Evolutionary conservation across 2,329 filamentous ascomycete genomes (phyloP).

Genomic region (Trichophyton rubrum): DNA sequence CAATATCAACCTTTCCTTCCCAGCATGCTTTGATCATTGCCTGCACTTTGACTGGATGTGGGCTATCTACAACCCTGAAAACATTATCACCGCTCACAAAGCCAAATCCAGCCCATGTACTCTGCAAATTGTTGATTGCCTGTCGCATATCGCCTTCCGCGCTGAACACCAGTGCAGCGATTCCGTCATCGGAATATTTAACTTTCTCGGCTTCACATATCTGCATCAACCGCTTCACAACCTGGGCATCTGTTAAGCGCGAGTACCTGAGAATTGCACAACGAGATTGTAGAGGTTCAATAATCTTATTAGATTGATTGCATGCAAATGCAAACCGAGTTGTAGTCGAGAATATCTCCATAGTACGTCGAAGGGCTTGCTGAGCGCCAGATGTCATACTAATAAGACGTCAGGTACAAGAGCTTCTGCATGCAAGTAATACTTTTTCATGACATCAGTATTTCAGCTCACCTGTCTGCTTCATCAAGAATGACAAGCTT

Average conservation of each 20-base stretch:
- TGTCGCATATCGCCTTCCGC: slow-evolving; percentile 98
- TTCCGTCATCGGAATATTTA: slow-evolving; percentile 78
- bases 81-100: slow-evolving; percentile 98
- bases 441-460: background rate
- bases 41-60: slow-evolving; percentile 96
- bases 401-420: slow-evolving; percentile 5
- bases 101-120: slow-evolving; percentile 82
- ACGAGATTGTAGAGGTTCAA: slow-evolving; percentile 93
- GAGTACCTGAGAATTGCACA: slow-evolving; percentile 93
- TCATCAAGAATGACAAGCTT: slow-evolving; percentile 97
- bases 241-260: slow-evolving; percentile 79
- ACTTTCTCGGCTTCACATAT: slow-evolving; percentile 89
- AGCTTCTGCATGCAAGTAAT: background rate
- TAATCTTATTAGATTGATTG: slow-evolving; percentile 98
- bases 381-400: slow-evolving; percentile 94
- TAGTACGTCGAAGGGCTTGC: slow-evolving; percentile 84
- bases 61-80: slow-evolving; percentile 92
- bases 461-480: slow-evolving; percentile 55
- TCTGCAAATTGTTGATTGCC: slow-evolving; percentile 96
- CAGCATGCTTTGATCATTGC: slow-evolving; percentile 97
- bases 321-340: slow-evolving; percentile 96
- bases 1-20: slow-evolving; percentile 78
- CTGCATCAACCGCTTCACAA: slow-evolving; percentile 80
- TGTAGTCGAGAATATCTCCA: slow-evolving; percentile 97
- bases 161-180: slow-evolving; percentile 92